phyloP scores from a whole-genome alignment of 306 rosid genomes.

The Psophocarpus tetragonolobus region DNA sequence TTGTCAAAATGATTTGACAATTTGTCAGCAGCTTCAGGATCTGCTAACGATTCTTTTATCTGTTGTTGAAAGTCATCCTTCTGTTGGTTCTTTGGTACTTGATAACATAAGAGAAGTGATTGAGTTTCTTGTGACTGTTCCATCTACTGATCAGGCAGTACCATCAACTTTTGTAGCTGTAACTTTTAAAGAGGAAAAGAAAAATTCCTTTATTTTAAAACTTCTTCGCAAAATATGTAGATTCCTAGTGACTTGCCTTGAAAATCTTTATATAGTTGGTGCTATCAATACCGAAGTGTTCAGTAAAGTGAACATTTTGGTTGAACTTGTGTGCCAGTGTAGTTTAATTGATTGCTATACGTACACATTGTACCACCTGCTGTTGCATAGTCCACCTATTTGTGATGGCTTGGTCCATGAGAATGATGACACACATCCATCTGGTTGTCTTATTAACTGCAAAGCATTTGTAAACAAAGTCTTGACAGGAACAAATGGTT shows the following conservation, averaged over 20 bases:
- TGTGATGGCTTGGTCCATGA: conserved; percentile 45
- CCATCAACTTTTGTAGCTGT: background rate
- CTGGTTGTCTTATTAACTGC: background rate
- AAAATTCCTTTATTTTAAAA: conserved; percentile 30
- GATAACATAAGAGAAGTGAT: conserved; percentile 40
- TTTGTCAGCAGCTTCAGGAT: conserved; percentile 34
- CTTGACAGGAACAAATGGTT: conserved; percentile 13
- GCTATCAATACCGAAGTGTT: conserved; percentile 33
- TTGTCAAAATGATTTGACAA: conserved; percentile 33
- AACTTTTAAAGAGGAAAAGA: conserved; percentile 25
- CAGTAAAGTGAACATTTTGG: conserved; percentile 9
- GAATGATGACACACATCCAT: conserved; percentile 22
- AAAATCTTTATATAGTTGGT: conserved; percentile 42
- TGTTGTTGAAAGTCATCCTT: conserved; percentile 39
- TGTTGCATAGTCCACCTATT: conserved; percentile 45
- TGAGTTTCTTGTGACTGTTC: conserved; percentile 11
- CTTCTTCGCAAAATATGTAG: conserved; percentile 38
- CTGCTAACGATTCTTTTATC: conserved; percentile 48
- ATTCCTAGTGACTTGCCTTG: conserved; percentile 49
- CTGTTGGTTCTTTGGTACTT: conserved; percentile 49
- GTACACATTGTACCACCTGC: conserved; percentile 43
- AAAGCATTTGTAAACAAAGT: background rate
- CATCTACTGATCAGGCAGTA: conserved; percentile 24
- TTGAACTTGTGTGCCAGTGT: conserved; percentile 43
- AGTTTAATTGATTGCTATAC: conserved; percentile 47